phyloP scores from a whole-genome alignment of 805 yeast genomes.

The Candida arabinofermentans region DNA sequence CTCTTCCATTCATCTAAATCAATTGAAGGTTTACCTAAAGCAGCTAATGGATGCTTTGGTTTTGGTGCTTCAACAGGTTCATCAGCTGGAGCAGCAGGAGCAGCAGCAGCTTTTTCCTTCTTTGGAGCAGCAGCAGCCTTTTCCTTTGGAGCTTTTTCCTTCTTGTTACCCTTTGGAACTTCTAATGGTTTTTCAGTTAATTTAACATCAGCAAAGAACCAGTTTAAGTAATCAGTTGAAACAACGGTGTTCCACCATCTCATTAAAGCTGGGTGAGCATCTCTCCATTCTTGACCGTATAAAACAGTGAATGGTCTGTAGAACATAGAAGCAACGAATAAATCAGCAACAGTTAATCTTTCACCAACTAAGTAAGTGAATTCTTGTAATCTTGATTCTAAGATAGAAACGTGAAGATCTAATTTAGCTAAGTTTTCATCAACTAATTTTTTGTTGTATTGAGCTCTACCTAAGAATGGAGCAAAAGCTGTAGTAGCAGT shows the following conservation, averaged over 20 bases:
- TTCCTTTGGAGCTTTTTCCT: slow-evolving; percentile 56
- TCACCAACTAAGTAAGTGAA: slow-evolving; percentile 46
- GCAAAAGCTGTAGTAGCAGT: slow-evolving; percentile 46
- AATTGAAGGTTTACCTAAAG: slow-evolving; percentile 66
- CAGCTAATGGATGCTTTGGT: slow-evolving; percentile 88
- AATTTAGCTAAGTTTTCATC: slow-evolving; percentile 32
- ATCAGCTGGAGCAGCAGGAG: slow-evolving; percentile 34
- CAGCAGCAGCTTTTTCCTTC: slow-evolving; percentile 29
- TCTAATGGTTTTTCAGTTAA: slow-evolving; percentile 65
- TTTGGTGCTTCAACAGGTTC: slow-evolving; percentile 56
- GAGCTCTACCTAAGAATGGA: slow-evolving; percentile 59
- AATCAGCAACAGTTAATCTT: slow-evolving; percentile 42
- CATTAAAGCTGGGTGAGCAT: slow-evolving; percentile 42
- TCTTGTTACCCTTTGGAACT: slow-evolving; percentile 62
- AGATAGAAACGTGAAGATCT: slow-evolving; percentile 36
- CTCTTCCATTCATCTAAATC: slow-evolving; percentile 94
- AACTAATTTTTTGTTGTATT: slow-evolving; percentile 70
- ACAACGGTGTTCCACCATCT: slow-evolving; percentile 50
- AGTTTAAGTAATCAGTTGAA: slow-evolving; percentile 44
- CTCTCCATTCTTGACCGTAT: slow-evolving; percentile 50
- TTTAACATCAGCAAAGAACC: slow-evolving; percentile 46
- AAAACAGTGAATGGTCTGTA: slow-evolving; percentile 44
- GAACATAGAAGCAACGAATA: slow-evolving; percentile 39
- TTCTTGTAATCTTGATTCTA: slow-evolving; percentile 51
- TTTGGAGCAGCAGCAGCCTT: slow-evolving; percentile 5